phyloP scores from a whole-genome alignment of 1,284 basidiomycete species.

The Vanrija humicola region DNA sequence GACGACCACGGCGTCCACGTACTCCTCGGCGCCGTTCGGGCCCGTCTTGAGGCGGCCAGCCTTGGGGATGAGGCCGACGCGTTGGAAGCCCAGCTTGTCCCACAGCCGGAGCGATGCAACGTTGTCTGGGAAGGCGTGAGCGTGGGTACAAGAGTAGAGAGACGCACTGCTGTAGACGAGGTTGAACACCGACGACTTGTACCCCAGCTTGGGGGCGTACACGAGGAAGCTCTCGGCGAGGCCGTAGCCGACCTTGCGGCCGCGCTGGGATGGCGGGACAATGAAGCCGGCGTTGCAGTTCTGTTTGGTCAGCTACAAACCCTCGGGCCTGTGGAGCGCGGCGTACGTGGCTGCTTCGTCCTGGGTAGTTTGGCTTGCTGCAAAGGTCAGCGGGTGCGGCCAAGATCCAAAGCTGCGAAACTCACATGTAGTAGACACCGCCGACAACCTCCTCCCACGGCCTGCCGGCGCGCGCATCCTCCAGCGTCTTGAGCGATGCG shows the following conservation, averaged over 20 bases:
- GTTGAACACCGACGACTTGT: conserved; percentile 87
- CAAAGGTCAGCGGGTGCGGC: conserved; percentile 1
- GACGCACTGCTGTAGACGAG: conserved; percentile 80
- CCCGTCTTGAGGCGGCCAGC: conserved; percentile 70
- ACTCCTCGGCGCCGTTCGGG: conserved; percentile 69
- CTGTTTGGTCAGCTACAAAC: conserved; percentile 2
- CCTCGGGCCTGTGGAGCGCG: background rate
- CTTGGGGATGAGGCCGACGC: conserved; percentile 76
- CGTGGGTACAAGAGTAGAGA: background rate
- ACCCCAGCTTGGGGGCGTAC: conserved; percentile 69
- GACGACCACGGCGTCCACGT: conserved; percentile 80
- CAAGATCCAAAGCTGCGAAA: conserved; percentile 1
- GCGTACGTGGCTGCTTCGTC: conserved; percentile 84
- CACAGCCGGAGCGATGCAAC: conserved; percentile 62
- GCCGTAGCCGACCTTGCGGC: conserved; percentile 64
- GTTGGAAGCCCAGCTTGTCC: conserved; percentile 77
- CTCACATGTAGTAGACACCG: conserved; percentile 75
- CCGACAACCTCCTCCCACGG: conserved; percentile 66
- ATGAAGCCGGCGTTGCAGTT: conserved; percentile 69
- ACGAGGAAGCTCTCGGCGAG: conserved; percentile 76
- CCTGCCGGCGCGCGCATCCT: conserved; percentile 45
- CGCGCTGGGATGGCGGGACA: conserved; percentile 65
- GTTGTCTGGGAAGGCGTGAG: conserved; percentile 44
- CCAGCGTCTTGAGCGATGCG: conserved; percentile 14
- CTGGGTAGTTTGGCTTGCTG: conserved; percentile 88